These are phyloP conservation scores for Breynia disticha DNA, from an alignment of 441 rosid species.

Conservation along the genomic window DNA sequence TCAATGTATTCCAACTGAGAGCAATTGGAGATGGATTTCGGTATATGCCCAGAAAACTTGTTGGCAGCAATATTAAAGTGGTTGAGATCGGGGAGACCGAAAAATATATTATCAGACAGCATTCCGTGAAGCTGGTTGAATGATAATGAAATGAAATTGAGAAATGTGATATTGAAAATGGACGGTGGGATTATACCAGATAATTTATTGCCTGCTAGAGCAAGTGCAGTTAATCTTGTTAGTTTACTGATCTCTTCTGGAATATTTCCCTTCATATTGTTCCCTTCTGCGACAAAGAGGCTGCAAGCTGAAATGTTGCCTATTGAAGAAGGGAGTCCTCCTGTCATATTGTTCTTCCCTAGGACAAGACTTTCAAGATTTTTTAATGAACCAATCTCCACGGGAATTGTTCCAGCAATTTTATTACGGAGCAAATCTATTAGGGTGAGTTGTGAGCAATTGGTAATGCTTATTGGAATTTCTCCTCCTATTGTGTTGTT, in stretches of 20 bases:
- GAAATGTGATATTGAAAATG: constrained; percentile 6
- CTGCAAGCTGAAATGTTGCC: constrained; percentile 11
- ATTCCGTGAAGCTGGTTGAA: not conserved
- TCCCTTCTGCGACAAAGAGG: not conserved
- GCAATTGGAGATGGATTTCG: not conserved
- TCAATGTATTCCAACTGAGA: not conserved
- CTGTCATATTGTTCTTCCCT: not conserved
- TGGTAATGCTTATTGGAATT: constrained; percentile 5
- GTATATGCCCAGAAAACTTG: not conserved
- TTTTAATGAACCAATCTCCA: not conserved
- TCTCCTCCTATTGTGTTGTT: constrained; percentile 3
- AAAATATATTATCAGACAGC: not conserved
- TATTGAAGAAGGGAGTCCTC: constrained; percentile 9
- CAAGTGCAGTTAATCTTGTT: not conserved
- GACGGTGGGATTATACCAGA: constrained; percentile 7
- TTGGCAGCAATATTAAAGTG: not conserved
- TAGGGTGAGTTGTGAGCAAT: not conserved
- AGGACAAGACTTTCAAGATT: not conserved
- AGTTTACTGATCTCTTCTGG: constrained; percentile 3
- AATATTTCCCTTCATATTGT: constrained; percentile 7
- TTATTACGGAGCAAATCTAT: not conserved
- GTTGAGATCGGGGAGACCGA: constrained; percentile 6
- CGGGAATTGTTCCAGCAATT: constrained; percentile 5
- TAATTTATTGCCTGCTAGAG: not conserved
- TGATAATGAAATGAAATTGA: not conserved